These are phyloP conservation scores for Boletus hoseneyae DNA, from an alignment of 1,284 basidiomycete species.

Conservation along the genomic window DNA sequence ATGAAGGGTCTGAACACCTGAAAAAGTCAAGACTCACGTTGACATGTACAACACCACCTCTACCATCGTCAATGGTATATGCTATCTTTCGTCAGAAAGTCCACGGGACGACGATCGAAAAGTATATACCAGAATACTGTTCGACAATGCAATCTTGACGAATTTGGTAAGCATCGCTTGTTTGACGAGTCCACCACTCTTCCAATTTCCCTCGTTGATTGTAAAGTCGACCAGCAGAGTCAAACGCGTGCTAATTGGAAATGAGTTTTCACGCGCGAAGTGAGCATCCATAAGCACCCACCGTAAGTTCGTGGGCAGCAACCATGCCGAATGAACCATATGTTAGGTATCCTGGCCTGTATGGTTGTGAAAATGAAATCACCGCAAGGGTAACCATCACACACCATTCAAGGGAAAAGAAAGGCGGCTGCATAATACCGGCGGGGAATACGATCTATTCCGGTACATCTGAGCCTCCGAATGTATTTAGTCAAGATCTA, in stretches of 20 bases:
- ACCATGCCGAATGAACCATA: conserved; percentile 92
- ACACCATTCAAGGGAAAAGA: conserved; percentile 84
- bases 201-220: conserved; percentile 82
- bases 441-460: conserved; percentile 93
- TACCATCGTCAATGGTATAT: conserved; percentile 82
- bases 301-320: conserved; percentile 86
- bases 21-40: conserved; percentile 58
- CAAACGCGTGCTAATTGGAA: conserved; percentile 78
- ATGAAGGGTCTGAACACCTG: neutral
- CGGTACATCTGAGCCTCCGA: conserved; percentile 3
- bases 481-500: neutral
- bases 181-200: conserved; percentile 84
- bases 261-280: neutral
- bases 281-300: neutral
- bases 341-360: conserved; percentile 81
- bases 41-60: conserved; percentile 79
- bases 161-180: conserved; percentile 79
- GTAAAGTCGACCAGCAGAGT: conserved; percentile 83
- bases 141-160: conserved; percentile 86
- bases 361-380: conserved; percentile 3
- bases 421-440: conserved; percentile 90
- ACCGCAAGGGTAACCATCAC: conserved; percentile 16
- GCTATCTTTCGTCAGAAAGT: conserved; percentile 37
- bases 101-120: conserved; percentile 3
- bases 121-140: conserved; percentile 72